Conservation (phyloP, 139 green algal genomes). For the Haematococcus lacustris region DNA sequence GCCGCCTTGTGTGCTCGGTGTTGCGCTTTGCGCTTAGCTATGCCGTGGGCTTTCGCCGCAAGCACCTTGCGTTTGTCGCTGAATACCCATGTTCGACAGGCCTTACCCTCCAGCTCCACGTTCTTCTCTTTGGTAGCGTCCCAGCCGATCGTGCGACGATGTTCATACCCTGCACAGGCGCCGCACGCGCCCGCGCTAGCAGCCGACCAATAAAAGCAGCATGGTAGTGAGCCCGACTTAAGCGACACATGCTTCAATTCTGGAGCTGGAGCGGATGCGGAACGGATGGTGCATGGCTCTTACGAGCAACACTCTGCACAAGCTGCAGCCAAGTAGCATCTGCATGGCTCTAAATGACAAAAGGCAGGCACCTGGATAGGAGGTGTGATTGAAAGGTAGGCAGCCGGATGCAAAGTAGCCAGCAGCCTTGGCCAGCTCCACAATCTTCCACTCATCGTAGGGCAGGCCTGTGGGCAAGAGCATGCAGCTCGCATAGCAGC, state of each 20-base stretch:
- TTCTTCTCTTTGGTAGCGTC: conserved; percentile 6
- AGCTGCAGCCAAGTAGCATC: too few relatives aligned
- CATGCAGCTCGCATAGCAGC: too few relatives aligned
- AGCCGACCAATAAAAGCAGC: too few relatives aligned
- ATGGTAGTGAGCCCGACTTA: too few relatives aligned
- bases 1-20: not conserved
- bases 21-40: not conserved
- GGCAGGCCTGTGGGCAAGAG: not conserved
- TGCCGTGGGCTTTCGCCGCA: not conserved
- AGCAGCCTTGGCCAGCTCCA: not conserved
- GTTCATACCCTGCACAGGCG: conserved; percentile 10
- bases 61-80: too few relatives aligned
- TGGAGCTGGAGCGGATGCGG: too few relatives aligned
- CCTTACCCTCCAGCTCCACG: not conserved
- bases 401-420: not conserved
- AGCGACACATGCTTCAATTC: too few relatives aligned
- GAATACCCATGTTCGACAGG: conserved; percentile 6
- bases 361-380: conserved; percentile 5
- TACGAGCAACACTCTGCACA: too few relatives aligned
- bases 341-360: too few relatives aligned
- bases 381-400: not conserved
- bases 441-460: not conserved
- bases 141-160: conserved; percentile 1
- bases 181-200: too few relatives aligned
- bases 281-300: too few relatives aligned